Base-by-base conservation (phyloP, 495 filamentous ascomycete species). In the Cudoniella acicularis region DNA sequence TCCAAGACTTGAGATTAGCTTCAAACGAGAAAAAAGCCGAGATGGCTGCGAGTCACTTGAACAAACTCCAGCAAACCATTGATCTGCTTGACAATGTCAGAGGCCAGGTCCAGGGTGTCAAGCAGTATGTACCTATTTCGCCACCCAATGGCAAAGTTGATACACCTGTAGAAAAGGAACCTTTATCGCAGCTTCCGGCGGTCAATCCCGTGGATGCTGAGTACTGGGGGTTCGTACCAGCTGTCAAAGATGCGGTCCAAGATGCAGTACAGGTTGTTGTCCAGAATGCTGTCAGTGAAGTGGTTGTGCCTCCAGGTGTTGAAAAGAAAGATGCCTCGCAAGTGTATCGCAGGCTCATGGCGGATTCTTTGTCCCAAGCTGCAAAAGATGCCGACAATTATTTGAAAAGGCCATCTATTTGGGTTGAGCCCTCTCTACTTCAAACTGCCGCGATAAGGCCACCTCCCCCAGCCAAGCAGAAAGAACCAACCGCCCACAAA, bases 141-240 rank as follows among this genome's bases (percentile, higher is more conserved):
- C 30, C 4, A 36, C 13, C 36, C 3, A 23, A 40, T 20, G 11
- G 1, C 20, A 25, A 8, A 27, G 23, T 10, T 3, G 20, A 52
- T 25, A n/a, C 48, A 10, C 21, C 10, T n/a, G 21, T n/a, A 9
- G 17, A n/a, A 36, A 6, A n/a, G 17, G 43, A 47, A 17, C 13
- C 17, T 4, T 4, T 8, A 4, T 47, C 8, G 4, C 6, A 6
- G 4, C 43, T 21, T 9, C 20, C 27, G 26, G 41, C 40, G 10
- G 40, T 45, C 26, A 53, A 58, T 41, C 25, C 51, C 20, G 18
- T 58, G 13, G 60, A 66, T 51, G 57, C 54, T 17, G 52, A 52
- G 36, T 64, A 67, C 21, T 64, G 61, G 64, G 61, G 64, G 1
- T 67, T 64, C 55, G 54, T 58, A 26, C 64, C 64, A 0, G 18